Conservation (phyloP, 768 basidiomycete genomes). For the Ramaria sp. region DNA sequence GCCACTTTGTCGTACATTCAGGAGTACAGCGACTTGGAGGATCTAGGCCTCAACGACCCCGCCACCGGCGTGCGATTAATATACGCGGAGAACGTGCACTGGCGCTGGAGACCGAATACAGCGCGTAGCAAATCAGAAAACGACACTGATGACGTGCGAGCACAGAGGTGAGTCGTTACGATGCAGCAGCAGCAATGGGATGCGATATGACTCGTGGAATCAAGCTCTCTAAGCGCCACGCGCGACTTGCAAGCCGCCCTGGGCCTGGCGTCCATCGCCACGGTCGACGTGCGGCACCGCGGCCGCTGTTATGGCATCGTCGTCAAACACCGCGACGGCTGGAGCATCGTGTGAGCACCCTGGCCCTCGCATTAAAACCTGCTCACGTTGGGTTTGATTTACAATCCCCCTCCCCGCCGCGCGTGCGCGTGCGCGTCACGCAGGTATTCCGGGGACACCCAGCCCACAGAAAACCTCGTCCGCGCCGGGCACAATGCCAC, state of each 20-base stretch:
- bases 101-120: not conserved
- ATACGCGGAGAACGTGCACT: conserved; percentile 5
- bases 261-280: conserved; percentile 48
- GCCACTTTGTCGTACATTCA: conserved; percentile 53
- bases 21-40: conserved; percentile 63
- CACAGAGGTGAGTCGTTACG: conserved; percentile 20
- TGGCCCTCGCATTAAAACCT: not conserved
- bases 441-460: conserved; percentile 90
- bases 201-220: conserved; percentile 3
- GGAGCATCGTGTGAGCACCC: conserved; percentile 60
- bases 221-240: conserved; percentile 35
- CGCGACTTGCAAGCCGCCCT: conserved; percentile 38
- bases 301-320: conserved; percentile 64
- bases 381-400: not conserved
- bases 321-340: conserved; percentile 57
- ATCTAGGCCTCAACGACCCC: conserved; percentile 44
- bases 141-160: conserved; percentile 36
- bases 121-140: conserved; percentile 14
- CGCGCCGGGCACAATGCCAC: conserved; percentile 57
- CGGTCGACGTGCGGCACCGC: conserved; percentile 67
- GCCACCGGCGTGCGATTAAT: conserved; percentile 11
- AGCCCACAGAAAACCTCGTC: conserved; percentile 60
- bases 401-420: not conserved
- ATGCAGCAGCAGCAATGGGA: conserved; percentile 12
- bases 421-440: too few relatives aligned